phyloP scores from a whole-genome alignment of 129 eudicot species.

The Flaveria sonorensis region DNA sequence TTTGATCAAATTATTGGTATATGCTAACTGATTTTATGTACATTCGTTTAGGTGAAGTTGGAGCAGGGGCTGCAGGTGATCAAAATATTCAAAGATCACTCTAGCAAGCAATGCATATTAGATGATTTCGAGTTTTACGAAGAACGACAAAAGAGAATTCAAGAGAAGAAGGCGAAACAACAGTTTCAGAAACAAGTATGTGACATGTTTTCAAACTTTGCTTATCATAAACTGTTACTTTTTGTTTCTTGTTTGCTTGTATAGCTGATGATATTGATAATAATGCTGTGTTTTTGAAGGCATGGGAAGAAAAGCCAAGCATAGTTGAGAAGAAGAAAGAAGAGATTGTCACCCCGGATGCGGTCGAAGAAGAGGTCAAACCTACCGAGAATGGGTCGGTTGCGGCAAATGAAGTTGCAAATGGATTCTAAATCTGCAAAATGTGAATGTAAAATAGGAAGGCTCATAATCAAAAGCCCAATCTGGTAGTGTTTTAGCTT shows the following conservation, averaged over 20 bases:
- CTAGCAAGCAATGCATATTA: constrained; percentile 66
- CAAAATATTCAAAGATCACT: constrained; percentile 66
- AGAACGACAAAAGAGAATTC: constrained; percentile 70
- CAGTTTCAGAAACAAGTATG: constrained; percentile 69
- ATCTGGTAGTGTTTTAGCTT: constrained; percentile 17
- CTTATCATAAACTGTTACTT: neutral
- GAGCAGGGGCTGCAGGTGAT: constrained; percentile 78
- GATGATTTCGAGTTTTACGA: constrained; percentile 90
- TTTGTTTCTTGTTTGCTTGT: neutral
- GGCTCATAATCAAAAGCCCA: constrained; percentile 13
- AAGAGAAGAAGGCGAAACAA: constrained; percentile 74
- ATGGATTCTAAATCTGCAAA: constrained; percentile 33
- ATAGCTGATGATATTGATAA: neutral
- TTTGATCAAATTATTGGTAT: neutral
- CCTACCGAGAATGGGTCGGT: constrained; percentile 29
- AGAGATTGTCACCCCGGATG: neutral
- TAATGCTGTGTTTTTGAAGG: neutral
- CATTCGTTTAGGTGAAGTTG: constrained; percentile 54
- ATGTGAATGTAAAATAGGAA: constrained; percentile 35
- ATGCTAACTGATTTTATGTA: neutral
- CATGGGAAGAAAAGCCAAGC: constrained; percentile 32
- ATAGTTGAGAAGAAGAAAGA: constrained; percentile 49
- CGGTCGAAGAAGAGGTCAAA: constrained; percentile 31
- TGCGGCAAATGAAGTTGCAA: constrained; percentile 28
- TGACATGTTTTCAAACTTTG: constrained; percentile 6